phyloP scores from a whole-genome alignment of 2,329 filamentous ascomycete species.

The Dactylellina drechsleri region DNA sequence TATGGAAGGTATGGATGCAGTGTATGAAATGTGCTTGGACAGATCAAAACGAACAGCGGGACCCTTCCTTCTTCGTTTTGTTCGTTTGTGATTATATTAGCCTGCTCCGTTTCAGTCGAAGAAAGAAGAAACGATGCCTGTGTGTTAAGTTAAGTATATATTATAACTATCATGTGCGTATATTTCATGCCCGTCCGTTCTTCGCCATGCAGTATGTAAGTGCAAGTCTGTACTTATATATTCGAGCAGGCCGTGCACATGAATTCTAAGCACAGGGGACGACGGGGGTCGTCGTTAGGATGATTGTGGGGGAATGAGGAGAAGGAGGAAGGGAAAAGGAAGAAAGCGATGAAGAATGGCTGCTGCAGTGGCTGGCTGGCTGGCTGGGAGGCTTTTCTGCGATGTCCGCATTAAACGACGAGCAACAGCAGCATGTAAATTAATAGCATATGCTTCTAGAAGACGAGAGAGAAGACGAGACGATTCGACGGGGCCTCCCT shows the following conservation, averaged over 20 bases:
- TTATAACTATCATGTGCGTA: not conserved
- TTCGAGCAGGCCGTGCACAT: too few relatives aligned
- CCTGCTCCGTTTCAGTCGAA: not conserved
- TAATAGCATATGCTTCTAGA: not conserved
- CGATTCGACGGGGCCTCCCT: too few relatives aligned
- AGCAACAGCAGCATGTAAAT: not conserved
- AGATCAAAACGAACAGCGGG: not conserved
- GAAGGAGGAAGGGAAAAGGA: too few relatives aligned
- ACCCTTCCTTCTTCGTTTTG: constrained; percentile 19
- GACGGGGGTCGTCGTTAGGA: too few relatives aligned
- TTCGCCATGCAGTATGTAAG: too few relatives aligned
- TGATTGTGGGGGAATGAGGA: too few relatives aligned
- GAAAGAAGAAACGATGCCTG: constrained; percentile 10
- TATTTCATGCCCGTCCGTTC: not conserved
- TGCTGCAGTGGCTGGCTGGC: constrained; percentile 4
- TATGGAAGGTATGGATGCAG: too few relatives aligned
- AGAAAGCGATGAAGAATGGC: constrained; percentile 1
- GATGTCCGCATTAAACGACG: not conserved
- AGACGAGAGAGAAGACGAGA: not conserved
- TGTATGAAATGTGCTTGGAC: constrained; percentile 31
- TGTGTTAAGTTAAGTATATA: constrained; percentile 13
- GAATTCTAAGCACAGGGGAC: too few relatives aligned
- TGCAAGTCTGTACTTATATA: too few relatives aligned
- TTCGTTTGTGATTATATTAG: not conserved
- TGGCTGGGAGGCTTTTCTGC: not conserved